phyloP scores from a whole-genome alignment of 805 yeast species.

The Myxozyma neglecta region DNA sequence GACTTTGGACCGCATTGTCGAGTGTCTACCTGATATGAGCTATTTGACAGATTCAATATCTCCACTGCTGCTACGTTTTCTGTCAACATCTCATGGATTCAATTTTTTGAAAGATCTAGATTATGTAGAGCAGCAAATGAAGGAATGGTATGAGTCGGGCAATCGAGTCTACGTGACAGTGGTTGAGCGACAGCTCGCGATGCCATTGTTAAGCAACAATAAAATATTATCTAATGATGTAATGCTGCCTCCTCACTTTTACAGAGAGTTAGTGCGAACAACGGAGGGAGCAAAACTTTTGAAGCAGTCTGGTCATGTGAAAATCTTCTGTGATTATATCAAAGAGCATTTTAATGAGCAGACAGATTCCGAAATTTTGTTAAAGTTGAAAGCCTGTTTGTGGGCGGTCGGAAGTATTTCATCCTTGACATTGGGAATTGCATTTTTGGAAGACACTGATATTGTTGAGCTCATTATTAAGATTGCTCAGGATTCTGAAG shows the following conservation, averaged over 20 bases:
- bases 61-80: slow-evolving; percentile 59
- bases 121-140: slow-evolving; percentile 65
- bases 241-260: slow-evolving; percentile 62
- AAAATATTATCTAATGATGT: background rate
- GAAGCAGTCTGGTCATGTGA: slow-evolving; percentile 48
- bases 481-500: slow-evolving; percentile 49
- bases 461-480: slow-evolving; percentile 55
- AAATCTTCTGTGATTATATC: slow-evolving; percentile 37
- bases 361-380: slow-evolving; percentile 42
- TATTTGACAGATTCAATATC: slow-evolving; percentile 56
- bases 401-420: slow-evolving; percentile 91
- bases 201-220: slow-evolving; percentile 6
- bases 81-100: slow-evolving; percentile 71
- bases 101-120: slow-evolving; percentile 58
- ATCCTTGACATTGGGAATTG: slow-evolving; percentile 66
- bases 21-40: slow-evolving; percentile 55
- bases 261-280: slow-evolving; percentile 75
- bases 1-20: slow-evolving; percentile 53
- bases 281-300: slow-evolving; percentile 73
- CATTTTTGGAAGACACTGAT: slow-evolving; percentile 53
- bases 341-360: slow-evolving; percentile 30
- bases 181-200: slow-evolving; percentile 31
- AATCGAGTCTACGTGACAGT: slow-evolving; percentile 31
- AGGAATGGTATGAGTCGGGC: slow-evolving; percentile 56
- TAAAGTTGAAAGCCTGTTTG: slow-evolving; percentile 65